Percentiles rank a stretch among this genome's conserved stretches.
These are phyloP conservation scores for Plasmodium reichenowi DNA, from an alignment of 169 alveolate genomes.

Conservation along the genomic window DNA sequence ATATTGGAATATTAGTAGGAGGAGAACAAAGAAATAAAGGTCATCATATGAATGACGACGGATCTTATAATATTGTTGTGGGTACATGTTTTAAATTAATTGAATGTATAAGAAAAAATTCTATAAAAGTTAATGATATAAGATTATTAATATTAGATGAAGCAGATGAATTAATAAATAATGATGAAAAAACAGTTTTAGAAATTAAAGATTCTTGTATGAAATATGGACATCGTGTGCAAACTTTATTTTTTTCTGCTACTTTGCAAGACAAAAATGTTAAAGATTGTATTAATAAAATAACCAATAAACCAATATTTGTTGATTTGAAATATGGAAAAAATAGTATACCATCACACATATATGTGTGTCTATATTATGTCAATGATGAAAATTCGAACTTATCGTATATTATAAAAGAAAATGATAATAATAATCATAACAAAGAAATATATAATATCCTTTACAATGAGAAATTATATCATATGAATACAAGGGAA, in stretches of 20 bases:
- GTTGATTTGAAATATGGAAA: conserved; percentile 79
- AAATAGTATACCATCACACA: conserved; percentile 74
- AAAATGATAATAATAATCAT: not conserved
- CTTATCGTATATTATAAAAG: not conserved
- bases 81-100: conserved; percentile 61
- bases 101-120: conserved; percentile 41
- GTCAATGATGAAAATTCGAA: conserved; percentile 33
- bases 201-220: conserved; percentile 47
- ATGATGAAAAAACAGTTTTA: conserved; percentile 49
- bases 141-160: conserved; percentile 76
- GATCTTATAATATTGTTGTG: conserved; percentile 30
- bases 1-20: conserved; percentile 84
- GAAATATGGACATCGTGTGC: conserved; percentile 58
- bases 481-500: conserved; percentile 30
- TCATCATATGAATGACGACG: conserved; percentile 36
- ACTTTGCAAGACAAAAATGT: conserved; percentile 78
- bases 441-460: conserved; percentile 18
- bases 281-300: conserved; percentile 67
- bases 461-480: conserved; percentile 51
- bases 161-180: conserved; percentile 79
- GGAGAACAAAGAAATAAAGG: conserved; percentile 82
- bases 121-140: conserved; percentile 36
- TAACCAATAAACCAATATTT: conserved; percentile 76
- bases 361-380: conserved; percentile 76
- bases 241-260: conserved; percentile 79